These are phyloP conservation scores for Sanghuangporus sanghuang DNA, from an alignment of 1,284 basidiomycete species.

Conservation along the genomic window DNA sequence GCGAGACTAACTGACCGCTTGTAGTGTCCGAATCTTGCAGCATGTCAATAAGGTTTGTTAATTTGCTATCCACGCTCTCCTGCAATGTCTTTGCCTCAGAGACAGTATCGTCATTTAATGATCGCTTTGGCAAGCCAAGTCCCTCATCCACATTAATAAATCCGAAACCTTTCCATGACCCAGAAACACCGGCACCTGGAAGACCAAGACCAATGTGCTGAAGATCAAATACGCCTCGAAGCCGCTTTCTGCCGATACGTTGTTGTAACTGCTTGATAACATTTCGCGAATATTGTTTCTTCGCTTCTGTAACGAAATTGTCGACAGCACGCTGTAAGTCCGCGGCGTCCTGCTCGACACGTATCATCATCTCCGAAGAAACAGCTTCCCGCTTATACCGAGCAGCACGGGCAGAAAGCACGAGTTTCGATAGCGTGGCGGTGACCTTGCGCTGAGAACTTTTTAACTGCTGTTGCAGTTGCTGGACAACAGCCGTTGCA, in stretches of 20 bases:
- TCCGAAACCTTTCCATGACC: slow-evolving; percentile 75
- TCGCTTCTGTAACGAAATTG: slow-evolving; percentile 68
- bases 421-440: slow-evolving; percentile 70
- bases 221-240: slow-evolving; percentile 61
- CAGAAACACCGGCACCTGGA: slow-evolving; percentile 64
- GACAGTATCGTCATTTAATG: slow-evolving; percentile 47
- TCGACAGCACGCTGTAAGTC: slow-evolving; percentile 73
- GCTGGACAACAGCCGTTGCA: slow-evolving; percentile 41
- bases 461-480: slow-evolving; percentile 34
- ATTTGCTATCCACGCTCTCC: slow-evolving; percentile 43
- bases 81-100: slow-evolving; percentile 46
- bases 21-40: slow-evolving; percentile 23
- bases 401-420: slow-evolving; percentile 64
- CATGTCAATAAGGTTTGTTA: slow-evolving; percentile 36
- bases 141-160: slow-evolving; percentile 55
- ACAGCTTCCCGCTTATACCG: slow-evolving; percentile 16
- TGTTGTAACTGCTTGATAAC: slow-evolving; percentile 25
- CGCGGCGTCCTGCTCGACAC: slow-evolving; percentile 71
- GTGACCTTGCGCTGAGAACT: slow-evolving; percentile 71
- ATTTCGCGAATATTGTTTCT: slow-evolving; percentile 46
- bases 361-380: slow-evolving; percentile 58
- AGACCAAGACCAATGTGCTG: slow-evolving; percentile 65
- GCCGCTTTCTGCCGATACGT: slow-evolving; percentile 43
- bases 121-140: slow-evolving; percentile 41
- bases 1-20: slow-evolving; percentile 1